phyloP scores from a whole-genome alignment of 768 basidiomycete genomes.

The Phanerodontia chrysosporium region DNA sequence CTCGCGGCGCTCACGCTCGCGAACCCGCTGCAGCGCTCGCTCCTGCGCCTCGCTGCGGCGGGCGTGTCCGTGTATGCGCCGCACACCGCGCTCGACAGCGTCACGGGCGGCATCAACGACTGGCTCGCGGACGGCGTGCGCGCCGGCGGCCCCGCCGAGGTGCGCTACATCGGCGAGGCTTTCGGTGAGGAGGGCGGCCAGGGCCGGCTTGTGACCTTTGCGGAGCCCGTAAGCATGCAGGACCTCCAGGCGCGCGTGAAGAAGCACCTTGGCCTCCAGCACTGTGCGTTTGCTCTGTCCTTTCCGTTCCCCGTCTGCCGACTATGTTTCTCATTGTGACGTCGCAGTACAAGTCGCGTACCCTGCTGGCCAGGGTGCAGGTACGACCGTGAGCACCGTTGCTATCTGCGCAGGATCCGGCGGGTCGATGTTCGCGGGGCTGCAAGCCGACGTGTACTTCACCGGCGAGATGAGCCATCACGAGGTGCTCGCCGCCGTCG shows the following conservation, averaged over 20 bases:
- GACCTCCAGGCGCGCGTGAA: slow-evolving; percentile 68
- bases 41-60: slow-evolving; percentile 74
- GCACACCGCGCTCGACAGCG: slow-evolving; percentile 85
- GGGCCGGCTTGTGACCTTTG: slow-evolving; percentile 66
- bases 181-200: slow-evolving; percentile 40
- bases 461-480: slow-evolving; percentile 96
- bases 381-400: slow-evolving; percentile 43
- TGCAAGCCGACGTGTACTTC: slow-evolving; percentile 80
- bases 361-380: slow-evolving; percentile 18
- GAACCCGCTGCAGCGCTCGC: slow-evolving; percentile 73
- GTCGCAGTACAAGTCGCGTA: slow-evolving; percentile 65
- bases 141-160: slow-evolving; percentile 14
- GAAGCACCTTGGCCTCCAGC: slow-evolving; percentile 51
- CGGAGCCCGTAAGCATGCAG: slow-evolving; percentile 52
- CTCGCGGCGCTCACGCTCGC: slow-evolving; percentile 72
- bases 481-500: slow-evolving; percentile 79
- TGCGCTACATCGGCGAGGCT: slow-evolving; percentile 13
- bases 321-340: too few relatives aligned
- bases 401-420: slow-evolving; percentile 94
- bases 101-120: slow-evolving; percentile 84
- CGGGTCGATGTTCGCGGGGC: slow-evolving; percentile 66
- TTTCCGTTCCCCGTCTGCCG: background rate
- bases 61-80: slow-evolving; percentile 87
- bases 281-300: slow-evolving; percentile 42
- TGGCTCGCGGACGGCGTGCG: slow-evolving; percentile 59